A percentile compares a stretch with the other conserved stretches of the same genome.
These are phyloP conservation scores for Sporothrix humicola DNA, from an alignment of 2,329 filamentous ascomycete species.

Conservation along the genomic window DNA sequence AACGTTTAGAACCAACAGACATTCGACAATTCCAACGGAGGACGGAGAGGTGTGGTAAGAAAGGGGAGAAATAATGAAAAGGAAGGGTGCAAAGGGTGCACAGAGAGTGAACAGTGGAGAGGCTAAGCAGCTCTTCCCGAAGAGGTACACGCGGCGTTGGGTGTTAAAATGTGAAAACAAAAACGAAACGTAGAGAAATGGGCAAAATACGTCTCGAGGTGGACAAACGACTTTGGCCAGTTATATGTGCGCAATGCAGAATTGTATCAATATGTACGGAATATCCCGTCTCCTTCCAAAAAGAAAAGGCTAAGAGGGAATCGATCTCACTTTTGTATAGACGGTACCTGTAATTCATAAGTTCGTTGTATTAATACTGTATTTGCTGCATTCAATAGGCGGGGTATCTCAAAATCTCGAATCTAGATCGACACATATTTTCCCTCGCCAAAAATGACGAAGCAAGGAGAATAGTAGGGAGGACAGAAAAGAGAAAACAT, in stretches of 20 bases:
- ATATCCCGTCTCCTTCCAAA: not conserved
- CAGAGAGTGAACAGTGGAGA: too few species aligned
- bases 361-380: too few species aligned
- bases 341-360: not conserved
- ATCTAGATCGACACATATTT: conserved; percentile 3
- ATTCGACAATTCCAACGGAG: too few species aligned
- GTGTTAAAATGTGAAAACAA: not conserved
- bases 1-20: conserved; percentile 4
- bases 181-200: not conserved
- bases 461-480: not conserved
- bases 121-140: not conserved
- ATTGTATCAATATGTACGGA: not conserved
- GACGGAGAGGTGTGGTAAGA: not conserved
- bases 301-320: not conserved
- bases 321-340: not conserved
- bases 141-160: not conserved
- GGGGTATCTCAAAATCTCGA: too few species aligned
- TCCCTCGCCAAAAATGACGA: not conserved
- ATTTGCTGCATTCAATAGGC: too few species aligned
- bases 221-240: not conserved
- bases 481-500: not conserved
- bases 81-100: too few species aligned
- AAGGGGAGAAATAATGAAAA: not conserved
- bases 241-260: not conserved
- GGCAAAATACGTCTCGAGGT: not conserved